These are phyloP conservation scores for Salix purpurea DNA, from an alignment of 345 rosid species.

Conservation along the genomic window DNA sequence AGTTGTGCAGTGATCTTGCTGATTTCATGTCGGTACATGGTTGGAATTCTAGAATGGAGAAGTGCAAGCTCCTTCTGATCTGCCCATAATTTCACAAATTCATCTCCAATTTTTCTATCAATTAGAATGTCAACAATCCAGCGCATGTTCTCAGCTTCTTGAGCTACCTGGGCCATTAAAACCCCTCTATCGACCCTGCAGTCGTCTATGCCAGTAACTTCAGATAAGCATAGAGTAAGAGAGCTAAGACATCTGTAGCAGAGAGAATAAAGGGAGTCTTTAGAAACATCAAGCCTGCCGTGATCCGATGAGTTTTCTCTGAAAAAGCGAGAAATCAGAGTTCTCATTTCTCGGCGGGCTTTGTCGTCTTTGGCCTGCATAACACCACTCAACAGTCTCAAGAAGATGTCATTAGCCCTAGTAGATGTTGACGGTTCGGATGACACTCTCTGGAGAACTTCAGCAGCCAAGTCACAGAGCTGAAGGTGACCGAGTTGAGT, in stretches of 20 bases:
- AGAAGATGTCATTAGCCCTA: constrained; percentile 60
- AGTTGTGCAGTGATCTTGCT: constrained; percentile 86
- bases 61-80: constrained; percentile 83
- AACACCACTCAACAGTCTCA: constrained; percentile 58
- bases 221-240: constrained; percentile 73
- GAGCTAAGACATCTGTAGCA: constrained; percentile 78
- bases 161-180: constrained; percentile 74
- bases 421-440: constrained; percentile 50
- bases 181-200: constrained; percentile 52
- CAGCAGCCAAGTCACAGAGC: constrained; percentile 47
- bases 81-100: constrained; percentile 78
- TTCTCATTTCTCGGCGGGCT: constrained; percentile 87
- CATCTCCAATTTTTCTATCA: constrained; percentile 58
- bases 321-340: constrained; percentile 58
- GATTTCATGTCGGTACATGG: constrained; percentile 75
- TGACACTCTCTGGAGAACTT: constrained; percentile 76
- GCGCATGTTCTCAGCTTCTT: constrained; percentile 84
- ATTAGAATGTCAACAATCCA: constrained; percentile 87
- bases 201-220: constrained; percentile 52
- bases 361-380: constrained; percentile 84
- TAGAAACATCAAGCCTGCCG: constrained; percentile 49
- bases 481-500: constrained; percentile 62
- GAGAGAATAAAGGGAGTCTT: constrained; percentile 60
- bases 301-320: constrained; percentile 53
- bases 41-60: constrained; percentile 82